phyloP scores from a whole-genome alignment of 2,329 filamentous ascomycete genomes.

The Setomelanomma holmii region DNA sequence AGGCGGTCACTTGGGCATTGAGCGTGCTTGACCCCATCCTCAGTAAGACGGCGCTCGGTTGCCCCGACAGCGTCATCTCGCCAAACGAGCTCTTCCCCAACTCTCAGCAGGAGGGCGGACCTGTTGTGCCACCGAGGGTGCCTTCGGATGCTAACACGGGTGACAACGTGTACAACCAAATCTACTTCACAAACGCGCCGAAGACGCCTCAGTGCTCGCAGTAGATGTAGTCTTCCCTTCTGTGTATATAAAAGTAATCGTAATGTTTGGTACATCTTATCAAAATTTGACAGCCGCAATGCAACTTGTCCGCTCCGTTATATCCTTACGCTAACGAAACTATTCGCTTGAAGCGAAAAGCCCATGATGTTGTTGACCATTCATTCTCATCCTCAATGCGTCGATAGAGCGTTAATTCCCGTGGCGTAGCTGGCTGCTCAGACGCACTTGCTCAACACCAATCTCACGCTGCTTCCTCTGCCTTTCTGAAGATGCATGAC shows the following conservation, averaged over 20 bases:
- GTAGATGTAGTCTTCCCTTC: background rate
- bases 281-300: background rate
- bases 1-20: constrained; percentile 37
- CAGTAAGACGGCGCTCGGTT: constrained; percentile 41
- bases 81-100: constrained; percentile 42
- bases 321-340: background rate
- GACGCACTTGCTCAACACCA: background rate
- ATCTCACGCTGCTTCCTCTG: too few species aligned
- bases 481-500: background rate
- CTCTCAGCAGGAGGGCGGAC: constrained; percentile 34
- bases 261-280: background rate
- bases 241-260: too few species aligned
- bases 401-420: too few species aligned
- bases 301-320: background rate
- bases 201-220: background rate
- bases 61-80: constrained; percentile 32
- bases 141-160: constrained; percentile 34
- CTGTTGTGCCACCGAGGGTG: constrained; percentile 30
- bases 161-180: constrained; percentile 47
- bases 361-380: too few species aligned
- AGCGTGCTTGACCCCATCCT: constrained; percentile 40
- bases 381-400: too few species aligned
- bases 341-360: too few species aligned
- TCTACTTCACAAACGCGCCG: constrained; percentile 31
- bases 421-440: too few species aligned